Evolutionary conservation across 371 early-diverging fungal species (phyloP).

Genomic region (Mucor plumbeus): DNA sequence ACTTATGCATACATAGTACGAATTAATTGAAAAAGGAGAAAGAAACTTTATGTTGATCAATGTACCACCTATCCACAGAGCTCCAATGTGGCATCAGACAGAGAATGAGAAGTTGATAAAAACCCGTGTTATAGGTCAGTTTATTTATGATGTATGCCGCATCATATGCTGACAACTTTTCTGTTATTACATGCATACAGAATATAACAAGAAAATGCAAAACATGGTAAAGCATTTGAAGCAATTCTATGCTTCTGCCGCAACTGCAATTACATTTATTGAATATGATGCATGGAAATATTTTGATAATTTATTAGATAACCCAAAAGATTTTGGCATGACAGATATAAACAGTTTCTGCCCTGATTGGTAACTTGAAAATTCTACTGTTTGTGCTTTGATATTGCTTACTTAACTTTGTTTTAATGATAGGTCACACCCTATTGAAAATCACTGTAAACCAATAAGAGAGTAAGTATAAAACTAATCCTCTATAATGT

Average conservation of each 20-base stretch:
- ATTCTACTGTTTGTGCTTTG: not conserved
- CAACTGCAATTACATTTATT: slow-evolving; percentile 9
- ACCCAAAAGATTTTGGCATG: slow-evolving; percentile 27
- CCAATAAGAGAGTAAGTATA: slow-evolving; percentile 31
- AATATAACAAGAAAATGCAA: slow-evolving; percentile 32
- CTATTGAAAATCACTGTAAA: slow-evolving; percentile 17
- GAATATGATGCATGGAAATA: slow-evolving; percentile 38
- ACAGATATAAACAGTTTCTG: slow-evolving; percentile 30
- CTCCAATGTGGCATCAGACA: slow-evolving; percentile 34
- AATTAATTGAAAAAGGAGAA: slow-evolving; percentile 29
- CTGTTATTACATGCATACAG: slow-evolving; percentile 19
- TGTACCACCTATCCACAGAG: slow-evolving; percentile 45
- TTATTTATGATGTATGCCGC: not conserved
- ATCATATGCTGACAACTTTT: slow-evolving; percentile 1
- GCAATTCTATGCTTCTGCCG: not conserved
- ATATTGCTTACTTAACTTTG: not conserved
- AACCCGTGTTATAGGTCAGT: slow-evolving; percentile 31
- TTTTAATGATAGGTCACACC: slow-evolving; percentile 24
- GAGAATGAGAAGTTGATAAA: slow-evolving; percentile 8
- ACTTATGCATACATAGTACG: slow-evolving; percentile 13
- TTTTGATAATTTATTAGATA: slow-evolving; percentile 34
- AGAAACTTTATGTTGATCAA: slow-evolving; percentile 39
- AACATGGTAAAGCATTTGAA: slow-evolving; percentile 22
- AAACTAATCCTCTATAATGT: not conserved
- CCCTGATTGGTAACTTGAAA: slow-evolving; percentile 33